A percentile compares a stretch with the other conserved stretches of the same genome.
Evolutionary conservation across 306 rosid species (phyloP).

Genomic region (Senna siamea): DNA sequence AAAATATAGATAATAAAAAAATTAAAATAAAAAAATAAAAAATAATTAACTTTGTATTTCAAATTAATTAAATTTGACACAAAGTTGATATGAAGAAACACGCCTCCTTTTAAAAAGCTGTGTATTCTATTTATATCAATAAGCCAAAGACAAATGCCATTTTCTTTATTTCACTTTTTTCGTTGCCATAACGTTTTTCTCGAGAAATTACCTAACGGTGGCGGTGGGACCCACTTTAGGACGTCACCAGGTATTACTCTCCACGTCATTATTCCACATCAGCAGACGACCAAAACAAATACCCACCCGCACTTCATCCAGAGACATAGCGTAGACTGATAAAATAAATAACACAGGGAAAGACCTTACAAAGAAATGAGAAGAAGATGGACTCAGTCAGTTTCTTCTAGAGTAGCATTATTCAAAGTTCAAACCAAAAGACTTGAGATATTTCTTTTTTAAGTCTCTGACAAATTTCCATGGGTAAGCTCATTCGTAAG

Average conservation of each 20-base stretch:
- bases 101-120: constrained; percentile 4
- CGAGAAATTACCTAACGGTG: constrained; percentile 14
- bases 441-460: no score
- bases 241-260: constrained; percentile 27
- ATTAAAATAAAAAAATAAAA: no score
- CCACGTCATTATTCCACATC: constrained; percentile 28
- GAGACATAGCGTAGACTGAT: neutral
- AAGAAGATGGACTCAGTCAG: no score
- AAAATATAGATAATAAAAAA: no score
- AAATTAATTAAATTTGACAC: no score
- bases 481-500: no score
- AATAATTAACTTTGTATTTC: no score
- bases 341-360: no score
- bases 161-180: constrained; percentile 6
- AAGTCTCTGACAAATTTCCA: no score
- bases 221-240: neutral
- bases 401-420: no score
- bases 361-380: no score
- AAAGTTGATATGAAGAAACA: constrained; percentile 36
- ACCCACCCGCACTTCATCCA: neutral
- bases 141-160: constrained; percentile 1
- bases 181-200: neutral
- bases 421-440: no score
- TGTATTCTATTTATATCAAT: neutral
- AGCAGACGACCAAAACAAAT: neutral